Conservation (phyloP, 2,329 filamentous ascomycete species). For the Penicillium sp. region DNA sequence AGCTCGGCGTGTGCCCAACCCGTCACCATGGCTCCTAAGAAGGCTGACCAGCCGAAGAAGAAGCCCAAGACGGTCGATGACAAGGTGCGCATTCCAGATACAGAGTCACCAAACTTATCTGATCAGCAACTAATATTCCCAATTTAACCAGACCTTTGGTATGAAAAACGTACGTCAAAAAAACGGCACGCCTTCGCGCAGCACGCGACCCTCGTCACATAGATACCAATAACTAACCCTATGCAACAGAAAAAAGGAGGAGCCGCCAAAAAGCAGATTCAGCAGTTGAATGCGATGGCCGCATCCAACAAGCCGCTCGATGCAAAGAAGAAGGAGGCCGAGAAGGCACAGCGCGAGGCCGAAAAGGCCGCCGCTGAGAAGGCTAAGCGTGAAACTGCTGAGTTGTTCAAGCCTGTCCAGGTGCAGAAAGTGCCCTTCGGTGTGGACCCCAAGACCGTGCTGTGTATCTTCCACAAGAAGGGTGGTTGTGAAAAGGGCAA, state of each 20-base stretch:
- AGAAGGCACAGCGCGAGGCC: constrained; percentile 66
- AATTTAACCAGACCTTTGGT: constrained; percentile 70
- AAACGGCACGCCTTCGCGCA: constrained; percentile 4
- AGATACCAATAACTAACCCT: constrained; percentile 18
- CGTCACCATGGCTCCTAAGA: constrained; percentile 50
- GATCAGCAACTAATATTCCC: constrained; percentile 16
- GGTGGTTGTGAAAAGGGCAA: constrained; percentile 94
- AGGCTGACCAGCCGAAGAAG: constrained; percentile 47
- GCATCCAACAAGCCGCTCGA: constrained; percentile 76
- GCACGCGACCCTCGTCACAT: constrained; percentile 1
- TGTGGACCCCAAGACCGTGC: constrained; percentile 94
- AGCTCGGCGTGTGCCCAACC: constrained; percentile 16
- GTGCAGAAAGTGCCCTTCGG: constrained; percentile 98
- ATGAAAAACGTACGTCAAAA: constrained; percentile 78
- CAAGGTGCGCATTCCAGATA: constrained; percentile 52
- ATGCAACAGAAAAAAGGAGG: constrained; percentile 75
- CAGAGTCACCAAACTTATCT: constrained; percentile 3
- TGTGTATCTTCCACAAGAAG: constrained; percentile 97
- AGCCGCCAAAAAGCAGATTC: constrained; percentile 84
- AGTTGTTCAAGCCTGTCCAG: constrained; percentile 87
- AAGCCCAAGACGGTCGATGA: constrained; percentile 67
- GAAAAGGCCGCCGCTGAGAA: constrained; percentile 90
- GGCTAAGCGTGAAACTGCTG: constrained; percentile 74
- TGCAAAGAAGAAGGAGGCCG: constrained; percentile 74
- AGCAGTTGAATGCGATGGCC: constrained; percentile 72